Conservation (phyloP, 1,284 basidiomycete genomes). For the Ceratobasidium sp. region DNA sequence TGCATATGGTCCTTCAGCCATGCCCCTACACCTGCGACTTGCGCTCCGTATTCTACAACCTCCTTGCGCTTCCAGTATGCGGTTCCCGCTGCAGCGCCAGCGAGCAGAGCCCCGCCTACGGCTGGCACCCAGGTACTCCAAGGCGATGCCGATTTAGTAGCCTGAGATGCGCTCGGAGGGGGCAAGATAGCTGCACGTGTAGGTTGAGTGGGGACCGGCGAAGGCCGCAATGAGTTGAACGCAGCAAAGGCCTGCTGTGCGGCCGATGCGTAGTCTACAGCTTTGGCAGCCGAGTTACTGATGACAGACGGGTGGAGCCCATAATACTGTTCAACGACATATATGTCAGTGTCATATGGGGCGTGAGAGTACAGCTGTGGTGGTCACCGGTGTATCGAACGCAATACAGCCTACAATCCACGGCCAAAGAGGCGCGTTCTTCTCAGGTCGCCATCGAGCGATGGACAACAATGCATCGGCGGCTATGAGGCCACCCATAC, state of each 20-base stretch:
- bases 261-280: slow-evolving; percentile 74
- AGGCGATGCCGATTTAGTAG: slow-evolving; percentile 36
- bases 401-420: slow-evolving; percentile 83
- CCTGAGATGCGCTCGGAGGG: slow-evolving; percentile 48
- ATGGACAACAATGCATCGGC: slow-evolving; percentile 87
- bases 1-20: slow-evolving; percentile 92
- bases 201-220: slow-evolving; percentile 47
- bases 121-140: slow-evolving; percentile 52
- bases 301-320: slow-evolving; percentile 88
- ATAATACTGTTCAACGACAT: slow-evolving; percentile 68
- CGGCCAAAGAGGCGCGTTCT: slow-evolving; percentile 79
- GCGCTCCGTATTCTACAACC: slow-evolving; percentile 59
- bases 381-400: slow-evolving; percentile 88
- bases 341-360: not conserved
- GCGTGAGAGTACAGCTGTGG: not conserved
- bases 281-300: slow-evolving; percentile 85
- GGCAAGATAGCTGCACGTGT: slow-evolving; percentile 51
- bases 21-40: slow-evolving; percentile 62
- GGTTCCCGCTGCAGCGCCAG: slow-evolving; percentile 80
- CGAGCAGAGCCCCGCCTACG: slow-evolving; percentile 74
- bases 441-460: slow-evolving; percentile 69
- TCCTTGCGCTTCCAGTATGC: slow-evolving; percentile 81
- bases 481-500: slow-evolving; percentile 90
- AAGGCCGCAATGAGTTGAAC: slow-evolving; percentile 65
- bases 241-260: slow-evolving; percentile 65